A percentile compares a stretch with the other conserved stretches of the same genome.
phyloP scores from a whole-genome alignment of 1,284 basidiomycete species.

The Hymenochaete sp. region DNA sequence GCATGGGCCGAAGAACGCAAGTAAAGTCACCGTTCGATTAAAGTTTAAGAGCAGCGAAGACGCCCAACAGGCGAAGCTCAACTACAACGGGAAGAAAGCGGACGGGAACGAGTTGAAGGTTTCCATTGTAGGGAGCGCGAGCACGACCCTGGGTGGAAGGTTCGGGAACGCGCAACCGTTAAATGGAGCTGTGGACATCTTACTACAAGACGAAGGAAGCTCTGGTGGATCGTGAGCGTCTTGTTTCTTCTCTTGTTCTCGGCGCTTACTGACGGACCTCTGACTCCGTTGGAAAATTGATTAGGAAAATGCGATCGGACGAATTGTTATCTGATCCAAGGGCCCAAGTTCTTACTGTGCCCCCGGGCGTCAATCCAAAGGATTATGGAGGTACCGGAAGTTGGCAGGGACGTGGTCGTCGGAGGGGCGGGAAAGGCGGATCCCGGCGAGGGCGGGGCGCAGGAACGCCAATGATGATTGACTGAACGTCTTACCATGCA shows the following conservation, averaged over 20 bases:
- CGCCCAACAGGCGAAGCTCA: conserved; percentile 59
- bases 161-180: conserved; percentile 32
- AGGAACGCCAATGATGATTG: conserved; percentile 33
- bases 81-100: conserved; percentile 73
- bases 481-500: conserved; percentile 22
- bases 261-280: not conserved
- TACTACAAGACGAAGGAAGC: conserved; percentile 49
- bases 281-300: not conserved
- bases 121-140: conserved; percentile 43
- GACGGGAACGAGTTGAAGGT: conserved; percentile 72
- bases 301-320: conserved; percentile 84
- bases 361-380: conserved; percentile 54
- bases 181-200: conserved; percentile 35
- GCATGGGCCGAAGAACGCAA: conserved; percentile 29
- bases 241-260: not conserved
- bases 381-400: conserved; percentile 35
- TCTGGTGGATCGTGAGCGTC: conserved; percentile 49
- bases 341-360: conserved; percentile 59
- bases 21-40: conserved; percentile 58
- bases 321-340: conserved; percentile 61
- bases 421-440: conserved; percentile 26
- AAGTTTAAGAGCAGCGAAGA: conserved; percentile 60
- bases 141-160: conserved; percentile 37
- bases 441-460: conserved; percentile 27
- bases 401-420: conserved; percentile 26